These are phyloP conservation scores for Gorgonomyces haynaldii DNA, from an alignment of 192 early-diverging fungal species.

Conservation along the genomic window DNA sequence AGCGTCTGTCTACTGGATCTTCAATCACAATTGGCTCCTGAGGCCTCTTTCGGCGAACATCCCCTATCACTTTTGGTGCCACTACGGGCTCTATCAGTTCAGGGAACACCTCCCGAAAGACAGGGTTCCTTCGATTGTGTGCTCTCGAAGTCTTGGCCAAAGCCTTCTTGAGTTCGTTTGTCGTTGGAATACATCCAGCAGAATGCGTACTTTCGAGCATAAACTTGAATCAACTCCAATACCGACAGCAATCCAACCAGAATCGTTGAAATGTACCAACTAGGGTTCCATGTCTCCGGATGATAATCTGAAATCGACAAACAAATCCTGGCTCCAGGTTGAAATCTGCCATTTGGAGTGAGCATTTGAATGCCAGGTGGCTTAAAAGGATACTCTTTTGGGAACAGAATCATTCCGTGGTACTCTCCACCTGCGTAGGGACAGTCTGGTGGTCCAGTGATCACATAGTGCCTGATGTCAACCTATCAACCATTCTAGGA, in stretches of 20 bases:
- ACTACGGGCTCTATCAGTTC: no score
- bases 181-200: no score
- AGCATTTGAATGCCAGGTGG: conserved; percentile 38
- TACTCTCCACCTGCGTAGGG: conserved; percentile 87
- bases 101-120: no score
- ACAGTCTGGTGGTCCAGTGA: conserved; percentile 89
- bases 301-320: conserved; percentile 40
- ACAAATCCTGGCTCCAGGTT: conserved; percentile 80
- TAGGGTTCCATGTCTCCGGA: conserved; percentile 79
- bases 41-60: no score
- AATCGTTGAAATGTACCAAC: conserved; percentile 94
- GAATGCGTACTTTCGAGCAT: no score
- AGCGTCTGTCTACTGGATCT: no score
- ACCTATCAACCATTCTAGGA: conserved; percentile 98
- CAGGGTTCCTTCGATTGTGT: no score
- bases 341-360: conserved; percentile 61
- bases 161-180: no score
- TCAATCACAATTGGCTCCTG: no score
- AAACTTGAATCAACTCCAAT: no score
- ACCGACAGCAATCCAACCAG: conserved; percentile 88
- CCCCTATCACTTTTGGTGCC: no score
- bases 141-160: no score
- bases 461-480: conserved; percentile 96
- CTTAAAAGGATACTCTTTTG: conserved; percentile 90
- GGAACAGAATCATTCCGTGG: conserved; percentile 82